These are phyloP conservation scores for Colletotrichum sp. DNA, from an alignment of 2,329 filamentous ascomycete species.

Conservation along the genomic window DNA sequence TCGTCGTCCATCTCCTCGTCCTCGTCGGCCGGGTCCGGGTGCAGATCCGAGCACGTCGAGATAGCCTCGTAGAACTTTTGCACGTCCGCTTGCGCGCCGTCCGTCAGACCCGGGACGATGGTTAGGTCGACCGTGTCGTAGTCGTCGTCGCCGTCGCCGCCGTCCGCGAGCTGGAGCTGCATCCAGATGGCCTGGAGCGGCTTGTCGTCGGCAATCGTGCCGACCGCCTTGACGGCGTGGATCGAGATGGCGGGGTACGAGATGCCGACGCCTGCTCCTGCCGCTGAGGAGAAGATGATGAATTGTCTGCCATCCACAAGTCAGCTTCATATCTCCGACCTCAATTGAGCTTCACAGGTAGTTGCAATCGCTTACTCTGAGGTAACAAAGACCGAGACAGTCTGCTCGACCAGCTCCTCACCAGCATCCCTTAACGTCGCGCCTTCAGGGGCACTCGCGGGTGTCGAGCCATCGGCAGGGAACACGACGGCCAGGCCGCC, in stretches of 20 bases:
- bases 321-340: neutral
- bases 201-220: constrained; percentile 37
- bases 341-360: neutral
- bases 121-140: constrained; percentile 72
- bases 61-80: constrained; percentile 70
- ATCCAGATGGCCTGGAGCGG: constrained; percentile 64
- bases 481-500: constrained; percentile 63
- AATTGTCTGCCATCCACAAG: constrained; percentile 42
- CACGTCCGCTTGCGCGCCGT: constrained; percentile 29
- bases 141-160: constrained; percentile 59
- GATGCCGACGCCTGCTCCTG: constrained; percentile 67
- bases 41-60: constrained; percentile 75
- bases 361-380: constrained; percentile 53
- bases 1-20: constrained; percentile 58
- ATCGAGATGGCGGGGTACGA: constrained; percentile 78
- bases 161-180: constrained; percentile 69
- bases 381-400: constrained; percentile 62
- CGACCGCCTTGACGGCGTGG: constrained; percentile 72
- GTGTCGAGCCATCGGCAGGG: constrained; percentile 39
- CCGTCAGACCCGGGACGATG: constrained; percentile 55
- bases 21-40: constrained; percentile 70
- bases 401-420: constrained; percentile 47
- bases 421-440: constrained; percentile 34
- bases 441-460: constrained; percentile 36
- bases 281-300: constrained; percentile 65